Evolutionary conservation across 805 yeast species (phyloP), one percentile per base, ranked within the genome.

Genomic region (Hanseniaspora clermontiae): DNA sequence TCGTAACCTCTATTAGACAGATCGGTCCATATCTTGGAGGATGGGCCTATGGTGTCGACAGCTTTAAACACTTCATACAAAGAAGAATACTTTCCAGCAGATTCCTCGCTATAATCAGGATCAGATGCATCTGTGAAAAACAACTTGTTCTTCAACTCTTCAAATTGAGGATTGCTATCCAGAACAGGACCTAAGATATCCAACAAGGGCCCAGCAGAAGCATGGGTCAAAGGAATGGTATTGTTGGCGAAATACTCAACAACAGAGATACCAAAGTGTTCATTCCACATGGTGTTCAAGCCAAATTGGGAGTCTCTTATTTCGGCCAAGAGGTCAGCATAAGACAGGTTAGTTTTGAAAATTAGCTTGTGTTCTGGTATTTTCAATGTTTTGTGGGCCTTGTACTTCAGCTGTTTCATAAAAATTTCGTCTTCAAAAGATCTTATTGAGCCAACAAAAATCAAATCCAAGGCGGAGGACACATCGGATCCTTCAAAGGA

Each of bases 241-340:
- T 97, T 97, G 55, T 85, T 78, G 1, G 91, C 83, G 71, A 86
- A 74, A 66, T 89, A 87, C 68, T 93, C 99, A 8, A 93, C 98
- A 5, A 93, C 91, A 1, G 96, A 91, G 64, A 93, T 93, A 19
- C 99, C 99, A 68, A 93, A 93, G 72, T 93, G 99, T 72, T 93
- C 99, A 70, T 93, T 93, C 98, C 98, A 93, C 99, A 93, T 93
- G 34, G 95, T 89, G 64, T 93, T 91, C 42, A 93, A 73, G 5
- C 98, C 98, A 64, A 80, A 81, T 29, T 81, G 78, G 2, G 88
- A 78, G 14, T 68, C 70, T 12, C 71, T 63, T 37, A 95, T 72
- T 55, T 79, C 75, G 32, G 70, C 64, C 53, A 79, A 71, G 14
- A 95, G 81, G 17, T 74, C 76, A 1, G 73, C 74, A 71, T 87